Percentiles rank a stretch among this genome's conserved stretches.
Conservation (phyloP, 2,329 filamentous ascomycete species). For the Microcera coccophila region DNA sequence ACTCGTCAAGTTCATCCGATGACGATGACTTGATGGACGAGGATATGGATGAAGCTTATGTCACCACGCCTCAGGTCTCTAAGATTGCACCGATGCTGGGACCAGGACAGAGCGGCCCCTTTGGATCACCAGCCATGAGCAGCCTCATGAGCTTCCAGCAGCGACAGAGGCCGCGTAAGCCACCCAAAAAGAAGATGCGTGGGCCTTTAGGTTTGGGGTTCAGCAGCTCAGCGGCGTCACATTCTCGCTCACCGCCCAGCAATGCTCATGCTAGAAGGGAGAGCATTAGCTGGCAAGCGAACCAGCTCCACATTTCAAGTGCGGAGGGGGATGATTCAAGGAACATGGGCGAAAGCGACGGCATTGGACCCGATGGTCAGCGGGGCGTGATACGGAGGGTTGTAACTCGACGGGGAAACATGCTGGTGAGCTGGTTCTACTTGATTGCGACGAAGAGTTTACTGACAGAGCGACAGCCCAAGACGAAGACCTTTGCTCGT, state of each 20-base stretch:
- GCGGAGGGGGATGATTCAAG: conserved; percentile 67
- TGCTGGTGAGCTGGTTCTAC: conserved; percentile 61
- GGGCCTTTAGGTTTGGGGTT: conserved; percentile 50
- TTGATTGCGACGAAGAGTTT: background rate
- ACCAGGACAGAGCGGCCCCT: conserved; percentile 54
- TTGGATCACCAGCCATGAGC: conserved; percentile 66
- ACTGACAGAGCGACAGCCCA: conserved; percentile 60
- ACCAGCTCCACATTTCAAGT: conserved; percentile 77
- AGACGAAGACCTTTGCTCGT: conserved; percentile 91
- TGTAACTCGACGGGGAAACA: conserved; percentile 82
- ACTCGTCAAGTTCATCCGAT: conserved; percentile 70
- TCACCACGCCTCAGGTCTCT: conserved; percentile 75
- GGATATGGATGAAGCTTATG: conserved; percentile 73
- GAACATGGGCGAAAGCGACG: conserved; percentile 60
- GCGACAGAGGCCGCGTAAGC: conserved; percentile 66
- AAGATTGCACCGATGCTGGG: conserved; percentile 51
- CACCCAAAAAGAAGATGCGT: conserved; percentile 56
- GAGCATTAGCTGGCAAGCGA: conserved; percentile 85
- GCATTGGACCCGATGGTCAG: conserved; percentile 52
- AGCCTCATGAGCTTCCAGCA: conserved; percentile 82
- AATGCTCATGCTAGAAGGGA: conserved; percentile 63
- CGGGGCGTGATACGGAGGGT: conserved; percentile 75
- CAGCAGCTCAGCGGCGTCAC: conserved; percentile 38
- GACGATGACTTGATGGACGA: conserved; percentile 69
- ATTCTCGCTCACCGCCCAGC: conserved; percentile 73